These are phyloP conservation scores for Coprinopsis sp. DNA, from an alignment of 768 basidiomycete genomes.

Conservation along the genomic window DNA sequence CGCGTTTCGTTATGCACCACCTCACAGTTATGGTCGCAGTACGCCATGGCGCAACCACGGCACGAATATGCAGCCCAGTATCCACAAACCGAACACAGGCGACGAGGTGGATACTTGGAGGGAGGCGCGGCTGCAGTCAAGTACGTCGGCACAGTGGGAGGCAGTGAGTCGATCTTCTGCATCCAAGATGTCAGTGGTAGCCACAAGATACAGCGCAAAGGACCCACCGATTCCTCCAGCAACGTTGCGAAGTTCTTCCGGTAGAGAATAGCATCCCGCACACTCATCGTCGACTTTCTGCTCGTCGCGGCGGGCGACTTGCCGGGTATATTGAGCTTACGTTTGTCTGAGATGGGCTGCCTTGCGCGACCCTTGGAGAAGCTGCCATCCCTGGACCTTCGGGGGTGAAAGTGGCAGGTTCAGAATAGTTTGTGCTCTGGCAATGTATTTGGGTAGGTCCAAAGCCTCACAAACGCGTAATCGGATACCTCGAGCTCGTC, in stretches of 20 bases:
- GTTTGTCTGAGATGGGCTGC: slow-evolving; percentile 77
- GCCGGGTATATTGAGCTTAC: slow-evolving; percentile 46
- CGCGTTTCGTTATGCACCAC: slow-evolving; percentile 73
- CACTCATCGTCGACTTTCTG: slow-evolving; percentile 79
- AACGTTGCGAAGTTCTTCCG: slow-evolving; percentile 72
- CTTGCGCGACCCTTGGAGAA: slow-evolving; percentile 64
- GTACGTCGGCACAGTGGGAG: slow-evolving; percentile 58
- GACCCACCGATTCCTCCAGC: slow-evolving; percentile 75
- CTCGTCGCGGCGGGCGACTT: slow-evolving; percentile 49
- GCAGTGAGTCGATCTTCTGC: slow-evolving; percentile 56
- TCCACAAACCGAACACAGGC: slow-evolving; percentile 82
- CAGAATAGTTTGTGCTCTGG: slow-evolving; percentile 76
- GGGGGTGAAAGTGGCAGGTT: slow-evolving; percentile 43
- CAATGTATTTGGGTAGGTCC: slow-evolving; percentile 9
- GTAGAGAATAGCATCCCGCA: slow-evolving; percentile 77
- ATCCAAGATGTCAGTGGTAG: not conserved
- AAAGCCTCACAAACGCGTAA: slow-evolving; percentile 3
- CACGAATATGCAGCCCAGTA: slow-evolving; percentile 82
- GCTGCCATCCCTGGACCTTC: slow-evolving; percentile 44
- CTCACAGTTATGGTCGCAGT: slow-evolving; percentile 72
- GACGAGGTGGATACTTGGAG: slow-evolving; percentile 58
- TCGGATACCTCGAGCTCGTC: slow-evolving; percentile 66
- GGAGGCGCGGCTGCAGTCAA: slow-evolving; percentile 62
- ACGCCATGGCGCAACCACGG: slow-evolving; percentile 69
- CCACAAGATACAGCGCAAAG: not conserved